A percentile compares a stretch with the other conserved stretches of the same genome.
Conservation (phyloP, 2,329 filamentous ascomycete genomes). For the Grosmannia clavigera region DNA sequence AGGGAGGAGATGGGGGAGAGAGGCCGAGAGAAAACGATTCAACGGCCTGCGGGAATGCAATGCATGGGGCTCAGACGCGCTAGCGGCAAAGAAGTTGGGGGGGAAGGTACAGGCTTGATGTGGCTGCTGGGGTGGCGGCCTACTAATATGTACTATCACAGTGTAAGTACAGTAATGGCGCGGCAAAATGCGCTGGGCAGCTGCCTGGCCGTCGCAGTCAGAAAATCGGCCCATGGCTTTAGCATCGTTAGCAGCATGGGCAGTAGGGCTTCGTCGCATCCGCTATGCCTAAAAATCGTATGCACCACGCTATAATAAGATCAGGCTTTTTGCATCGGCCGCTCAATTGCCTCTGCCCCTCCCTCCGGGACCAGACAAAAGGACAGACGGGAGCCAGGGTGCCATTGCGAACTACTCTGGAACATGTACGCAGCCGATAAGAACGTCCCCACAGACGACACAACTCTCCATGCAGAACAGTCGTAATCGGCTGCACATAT, state of each 20-base stretch:
- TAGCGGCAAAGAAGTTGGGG: not conserved
- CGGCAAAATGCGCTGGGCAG: not conserved
- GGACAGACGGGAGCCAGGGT: not conserved
- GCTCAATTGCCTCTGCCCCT: not conserved
- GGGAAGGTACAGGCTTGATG: not conserved
- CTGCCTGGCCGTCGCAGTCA: not conserved
- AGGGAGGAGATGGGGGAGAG: not conserved
- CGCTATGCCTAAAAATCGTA: no score
- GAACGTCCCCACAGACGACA: not conserved
- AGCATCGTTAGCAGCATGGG: no score
- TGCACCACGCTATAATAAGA: no score
- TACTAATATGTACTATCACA: not conserved
- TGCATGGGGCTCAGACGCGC: constrained; percentile 1
- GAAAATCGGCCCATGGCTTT: no score
- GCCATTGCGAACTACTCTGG: not conserved
- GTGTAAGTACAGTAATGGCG: not conserved
- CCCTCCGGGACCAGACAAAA: no score
- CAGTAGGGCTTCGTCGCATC: no score
- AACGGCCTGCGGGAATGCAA: not conserved
- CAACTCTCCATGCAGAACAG: not conserved
- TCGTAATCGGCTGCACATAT: not conserved
- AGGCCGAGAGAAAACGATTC: not conserved
- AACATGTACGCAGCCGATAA: not conserved
- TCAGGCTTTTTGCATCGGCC: not conserved
- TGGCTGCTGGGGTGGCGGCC: not conserved